These are phyloP conservation scores for Mycena pura DNA, from an alignment of 768 basidiomycete species.

Conservation along the genomic window DNA sequence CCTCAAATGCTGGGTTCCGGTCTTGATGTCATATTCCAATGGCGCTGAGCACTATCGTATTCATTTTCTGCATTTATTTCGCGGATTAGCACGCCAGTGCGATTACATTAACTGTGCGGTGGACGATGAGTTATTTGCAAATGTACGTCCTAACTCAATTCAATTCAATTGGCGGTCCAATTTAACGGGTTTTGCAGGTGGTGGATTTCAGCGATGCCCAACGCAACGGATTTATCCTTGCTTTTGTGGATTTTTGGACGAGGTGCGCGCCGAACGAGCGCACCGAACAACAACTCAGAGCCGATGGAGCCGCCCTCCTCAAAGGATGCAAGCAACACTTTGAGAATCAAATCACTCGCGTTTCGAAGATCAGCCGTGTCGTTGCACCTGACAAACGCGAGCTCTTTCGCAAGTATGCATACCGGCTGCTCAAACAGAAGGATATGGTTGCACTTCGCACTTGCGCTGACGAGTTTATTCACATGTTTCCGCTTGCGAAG, in stretches of 20 bases:
- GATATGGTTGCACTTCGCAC: constrained; percentile 18
- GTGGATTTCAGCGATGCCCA: constrained; percentile 45
- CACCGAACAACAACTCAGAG: constrained; percentile 10
- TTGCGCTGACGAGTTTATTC: constrained; percentile 12
- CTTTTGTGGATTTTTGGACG: constrained; percentile 35
- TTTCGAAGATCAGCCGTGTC: constrained; percentile 31
- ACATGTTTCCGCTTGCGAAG: constrained; percentile 29
- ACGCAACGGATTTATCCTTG: constrained; percentile 35
- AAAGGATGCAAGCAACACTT: constrained; percentile 43
- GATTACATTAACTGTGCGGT: too few relatives aligned
- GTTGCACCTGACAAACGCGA: constrained; percentile 24
- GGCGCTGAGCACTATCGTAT: constrained; percentile 39
- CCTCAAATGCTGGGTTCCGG: constrained; percentile 42
- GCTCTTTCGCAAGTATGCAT: constrained; percentile 24
- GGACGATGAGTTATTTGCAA: background rate
- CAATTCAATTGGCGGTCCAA: background rate
- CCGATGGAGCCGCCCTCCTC: constrained; percentile 20
- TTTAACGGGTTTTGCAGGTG: constrained; percentile 27
- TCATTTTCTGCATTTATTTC: constrained; percentile 39
- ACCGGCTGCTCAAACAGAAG: background rate
- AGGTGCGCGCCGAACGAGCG: background rate
- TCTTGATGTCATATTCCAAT: constrained; percentile 38
- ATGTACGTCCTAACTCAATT: background rate
- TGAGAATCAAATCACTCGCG: constrained; percentile 31
- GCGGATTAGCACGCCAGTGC: constrained; percentile 12